Conservation (phyloP, 768 basidiomycete genomes). For the Lactarius sanguifluus region DNA sequence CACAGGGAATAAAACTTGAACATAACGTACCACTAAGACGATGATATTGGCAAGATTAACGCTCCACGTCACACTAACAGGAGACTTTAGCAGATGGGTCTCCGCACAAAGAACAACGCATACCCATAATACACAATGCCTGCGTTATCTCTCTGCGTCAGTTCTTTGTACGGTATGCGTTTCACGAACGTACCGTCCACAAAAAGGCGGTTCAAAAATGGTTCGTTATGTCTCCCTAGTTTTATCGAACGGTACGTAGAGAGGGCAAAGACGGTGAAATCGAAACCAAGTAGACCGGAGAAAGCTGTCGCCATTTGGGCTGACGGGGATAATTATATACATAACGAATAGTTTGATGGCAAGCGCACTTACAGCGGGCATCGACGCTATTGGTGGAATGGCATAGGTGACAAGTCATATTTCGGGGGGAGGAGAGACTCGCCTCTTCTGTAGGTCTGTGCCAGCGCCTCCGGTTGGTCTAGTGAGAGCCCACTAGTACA, state of each 20-base stretch:
- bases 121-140: slow-evolving; percentile 26
- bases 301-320: slow-evolving; percentile 27
- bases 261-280: slow-evolving; percentile 29
- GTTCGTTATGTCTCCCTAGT: slow-evolving; percentile 18
- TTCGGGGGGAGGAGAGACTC: not conserved
- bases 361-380: not conserved
- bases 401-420: not conserved
- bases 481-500: slow-evolving; percentile 5
- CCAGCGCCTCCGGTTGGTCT: not conserved
- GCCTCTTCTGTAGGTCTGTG: not conserved
- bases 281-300: slow-evolving; percentile 27
- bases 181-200: slow-evolving; percentile 21
- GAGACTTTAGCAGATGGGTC: slow-evolving; percentile 1
- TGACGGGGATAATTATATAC: slow-evolving; percentile 1
- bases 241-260: slow-evolving; percentile 23
- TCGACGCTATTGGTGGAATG: slow-evolving; percentile 3
- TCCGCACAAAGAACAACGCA: not conserved
- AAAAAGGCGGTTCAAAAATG: slow-evolving; percentile 17
- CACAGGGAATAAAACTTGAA: not conserved
- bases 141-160: not conserved
- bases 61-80: slow-evolving; percentile 18
- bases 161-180: not conserved
- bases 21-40: slow-evolving; percentile 14
- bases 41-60: slow-evolving; percentile 23
- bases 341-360: not conserved